phyloP scores from a whole-genome alignment of 768 basidiomycete genomes.

The Termitomyces sp. region DNA sequence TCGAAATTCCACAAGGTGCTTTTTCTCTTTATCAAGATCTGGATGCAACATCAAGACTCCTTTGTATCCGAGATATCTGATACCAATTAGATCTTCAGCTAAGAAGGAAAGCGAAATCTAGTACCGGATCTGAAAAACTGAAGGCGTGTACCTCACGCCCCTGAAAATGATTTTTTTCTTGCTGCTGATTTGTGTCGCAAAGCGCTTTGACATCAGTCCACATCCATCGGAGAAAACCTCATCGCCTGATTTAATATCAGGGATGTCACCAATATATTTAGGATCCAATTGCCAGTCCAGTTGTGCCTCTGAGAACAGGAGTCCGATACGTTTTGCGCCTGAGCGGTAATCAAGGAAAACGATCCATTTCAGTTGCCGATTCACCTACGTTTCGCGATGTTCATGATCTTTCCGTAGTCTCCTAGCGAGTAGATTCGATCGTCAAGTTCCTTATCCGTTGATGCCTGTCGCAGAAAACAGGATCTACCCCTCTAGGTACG shows the following conservation, averaged over 20 bases:
- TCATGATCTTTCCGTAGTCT: constrained; percentile 57
- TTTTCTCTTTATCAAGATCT: constrained; percentile 41
- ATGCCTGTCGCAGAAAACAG: constrained; percentile 56
- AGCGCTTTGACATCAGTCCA: constrained; percentile 50
- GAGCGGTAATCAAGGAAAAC: background rate
- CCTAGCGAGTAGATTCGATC: constrained; percentile 51
- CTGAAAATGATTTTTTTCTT: constrained; percentile 51
- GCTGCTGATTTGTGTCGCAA: constrained; percentile 48
- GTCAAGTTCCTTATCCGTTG: constrained; percentile 51
- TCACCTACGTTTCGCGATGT: constrained; percentile 52
- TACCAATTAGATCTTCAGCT: background rate
- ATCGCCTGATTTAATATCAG: constrained; percentile 51
- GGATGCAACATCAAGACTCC: constrained; percentile 67
- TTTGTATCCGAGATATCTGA: constrained; percentile 66
- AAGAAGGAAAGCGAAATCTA: background rate
- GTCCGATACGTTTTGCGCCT: constrained; percentile 69
- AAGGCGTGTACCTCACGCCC: constrained; percentile 51
- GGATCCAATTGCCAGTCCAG: constrained; percentile 54
- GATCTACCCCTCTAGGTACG: constrained; percentile 47
- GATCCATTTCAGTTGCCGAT: background rate
- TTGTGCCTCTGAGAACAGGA: constrained; percentile 60
- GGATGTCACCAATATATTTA: constrained; percentile 43
- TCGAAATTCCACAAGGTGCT: constrained; percentile 50
- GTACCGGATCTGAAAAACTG: constrained; percentile 61
- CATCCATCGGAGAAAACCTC: constrained; percentile 67